Base-by-base conservation (phyloP, 2,329 filamentous ascomycete genomes). In the Hymenoscyphus infarciens region DNA sequence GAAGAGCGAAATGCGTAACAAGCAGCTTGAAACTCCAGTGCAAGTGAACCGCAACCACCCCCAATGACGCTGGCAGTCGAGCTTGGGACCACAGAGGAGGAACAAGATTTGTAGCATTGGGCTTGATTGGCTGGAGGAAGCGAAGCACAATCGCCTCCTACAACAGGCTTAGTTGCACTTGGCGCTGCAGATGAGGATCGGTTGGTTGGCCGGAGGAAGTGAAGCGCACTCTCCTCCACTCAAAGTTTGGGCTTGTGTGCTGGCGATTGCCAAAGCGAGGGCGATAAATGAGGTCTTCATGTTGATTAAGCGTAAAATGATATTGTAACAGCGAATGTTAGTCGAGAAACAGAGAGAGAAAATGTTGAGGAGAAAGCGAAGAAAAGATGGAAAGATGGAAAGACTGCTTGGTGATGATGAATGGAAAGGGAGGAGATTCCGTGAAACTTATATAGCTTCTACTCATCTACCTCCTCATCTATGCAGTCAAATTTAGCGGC, bases 201-300 rank as follows among this genome's bases (percentile, higher is more conserved):
- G 13, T 49, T 49, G 42, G 45, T 60, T 11, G 10, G 27, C 31
- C 5, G 45, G 58, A 15, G 58, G 45, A 16, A 60, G 31, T 4
- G 58, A 54, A 29, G 16, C 45, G 19, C 58, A 60, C 19, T 55
- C 58, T 35, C 57, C 45, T 10, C 42, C 42, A 7, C 22, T 25
- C n/a, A 25, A 29, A n/a, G 22, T 16, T 16, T 35, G 56, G 35
- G 35, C 57, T 54, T 60, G 31, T 15, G 38, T 35, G 29, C 27
- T 54, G 27, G 45, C 57, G 22, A 54, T 49, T 22, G 45, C 57
- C n/a, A 60, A 53, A 53, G 57, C 57, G 33, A 60, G 42, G 29
- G 29, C 27, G 45, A 60, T 15, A 16, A 60, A n/a, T 31, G 57
- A 53, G 42, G 16, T 39, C 57, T 60, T 60, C 57, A 60, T 60